A percentile compares a stretch with the other conserved stretches of the same genome.
Conservation (phyloP, 192 early-diverging fungal genomes). For the Entomortierella chlamydospora region DNA sequence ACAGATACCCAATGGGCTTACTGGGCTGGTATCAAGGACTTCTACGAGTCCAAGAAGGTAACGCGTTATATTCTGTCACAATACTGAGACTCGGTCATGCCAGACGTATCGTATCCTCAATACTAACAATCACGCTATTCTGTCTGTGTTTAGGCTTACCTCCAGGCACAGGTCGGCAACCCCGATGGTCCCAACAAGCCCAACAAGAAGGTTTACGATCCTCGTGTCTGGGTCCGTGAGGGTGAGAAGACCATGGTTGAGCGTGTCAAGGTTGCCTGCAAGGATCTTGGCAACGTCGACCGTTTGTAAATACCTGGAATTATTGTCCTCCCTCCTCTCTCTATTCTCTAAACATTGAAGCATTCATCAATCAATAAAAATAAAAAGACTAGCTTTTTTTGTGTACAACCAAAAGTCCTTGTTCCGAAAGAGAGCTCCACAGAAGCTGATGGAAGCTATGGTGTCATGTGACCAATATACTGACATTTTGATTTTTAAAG, state of each 20-base stretch:
- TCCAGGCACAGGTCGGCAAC: conserved; percentile 95
- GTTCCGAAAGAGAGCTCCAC: too few relatives aligned
- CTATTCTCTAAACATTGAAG: background rate
- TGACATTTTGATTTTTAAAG: too few relatives aligned
- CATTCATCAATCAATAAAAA: conserved; percentile 8
- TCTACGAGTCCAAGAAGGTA: conserved; percentile 87
- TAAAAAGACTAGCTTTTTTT: too few relatives aligned
- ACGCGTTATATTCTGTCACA: too few relatives aligned
- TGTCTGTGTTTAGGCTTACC: conserved; percentile 63
- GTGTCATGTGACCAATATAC: too few relatives aligned
- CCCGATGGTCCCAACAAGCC: conserved; percentile 96
- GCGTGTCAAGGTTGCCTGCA: conserved; percentile 85
- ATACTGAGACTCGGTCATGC: too few relatives aligned
- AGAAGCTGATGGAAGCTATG: too few relatives aligned
- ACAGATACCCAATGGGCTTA: conserved; percentile 96
- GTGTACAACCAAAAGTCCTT: too few relatives aligned
- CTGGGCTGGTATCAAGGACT: conserved; percentile 88
- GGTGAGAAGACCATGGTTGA: conserved; percentile 89
- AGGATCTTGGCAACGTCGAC: conserved; percentile 80
- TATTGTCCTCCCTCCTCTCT: background rate
- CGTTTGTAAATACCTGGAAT: conserved; percentile 60
- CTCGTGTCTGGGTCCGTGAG: conserved; percentile 92
- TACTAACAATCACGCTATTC: background rate
- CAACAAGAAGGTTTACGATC: conserved; percentile 99
- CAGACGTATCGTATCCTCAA: too few relatives aligned